A percentile compares a stretch with the other conserved stretches of the same genome.
These are phyloP conservation scores for Lasiosphaeriaceae sp. DNA, from an alignment of 495 filamentous ascomycete genomes.

Conservation along the genomic window DNA sequence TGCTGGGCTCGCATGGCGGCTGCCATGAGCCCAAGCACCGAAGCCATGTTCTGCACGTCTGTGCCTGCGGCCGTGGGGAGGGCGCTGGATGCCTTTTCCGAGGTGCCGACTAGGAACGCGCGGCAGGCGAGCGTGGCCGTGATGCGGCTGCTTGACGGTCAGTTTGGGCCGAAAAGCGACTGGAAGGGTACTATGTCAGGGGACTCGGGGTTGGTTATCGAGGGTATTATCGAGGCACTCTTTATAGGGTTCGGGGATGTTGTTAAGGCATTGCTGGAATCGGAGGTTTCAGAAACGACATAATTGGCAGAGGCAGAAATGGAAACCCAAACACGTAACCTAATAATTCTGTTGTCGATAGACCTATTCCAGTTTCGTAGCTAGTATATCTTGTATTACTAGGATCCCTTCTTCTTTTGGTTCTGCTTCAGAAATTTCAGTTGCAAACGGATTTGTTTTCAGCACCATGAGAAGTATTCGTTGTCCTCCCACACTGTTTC, in stretches of 20 bases:
- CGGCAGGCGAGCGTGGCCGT: constrained; percentile 6
- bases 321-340: background rate
- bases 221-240: constrained; percentile 13
- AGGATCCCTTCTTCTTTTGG: background rate
- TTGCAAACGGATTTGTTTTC: constrained; percentile 1
- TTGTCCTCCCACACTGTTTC: constrained; percentile 76
- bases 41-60: constrained; percentile 13
- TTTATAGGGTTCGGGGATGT: constrained; percentile 9
- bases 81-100: constrained; percentile 9
- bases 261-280: constrained; percentile 9
- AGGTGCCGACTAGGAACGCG: constrained; percentile 3
- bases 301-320: background rate
- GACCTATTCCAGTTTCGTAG: background rate
- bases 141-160: constrained; percentile 7
- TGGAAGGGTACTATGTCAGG: constrained; percentile 13
- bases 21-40: constrained; percentile 7
- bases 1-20: constrained; percentile 12
- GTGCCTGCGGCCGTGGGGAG: constrained; percentile 8
- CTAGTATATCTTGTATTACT: background rate
- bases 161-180: constrained; percentile 7
- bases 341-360: background rate
- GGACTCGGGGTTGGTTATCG: constrained; percentile 9
- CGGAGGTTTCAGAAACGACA: background rate
- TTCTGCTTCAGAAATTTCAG: background rate
- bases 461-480: constrained; percentile 90